These are phyloP conservation scores for Suillus hirtellus DNA, from an alignment of 768 basidiomycete species.

Conservation along the genomic window DNA sequence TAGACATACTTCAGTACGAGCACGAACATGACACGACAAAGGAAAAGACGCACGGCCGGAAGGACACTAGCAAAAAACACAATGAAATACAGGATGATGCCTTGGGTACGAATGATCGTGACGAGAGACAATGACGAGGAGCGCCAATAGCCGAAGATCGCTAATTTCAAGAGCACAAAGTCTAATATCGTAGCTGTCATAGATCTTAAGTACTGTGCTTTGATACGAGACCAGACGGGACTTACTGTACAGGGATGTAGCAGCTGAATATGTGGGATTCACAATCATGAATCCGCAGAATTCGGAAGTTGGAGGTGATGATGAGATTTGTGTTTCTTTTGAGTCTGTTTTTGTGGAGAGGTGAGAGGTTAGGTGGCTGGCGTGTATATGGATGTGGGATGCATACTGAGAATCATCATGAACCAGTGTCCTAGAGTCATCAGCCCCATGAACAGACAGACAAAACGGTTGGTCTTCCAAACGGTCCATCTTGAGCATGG, in stretches of 20 bases:
- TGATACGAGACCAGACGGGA: neutral
- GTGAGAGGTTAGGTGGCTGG: neutral
- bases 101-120: constrained; percentile 19
- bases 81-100: constrained; percentile 23
- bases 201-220: neutral
- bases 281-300: constrained; percentile 8
- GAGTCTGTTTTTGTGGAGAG: constrained; percentile 15
- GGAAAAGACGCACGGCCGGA: constrained; percentile 2
- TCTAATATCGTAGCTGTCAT: constrained; percentile 23
- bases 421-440: constrained; percentile 26
- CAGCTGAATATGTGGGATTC: constrained; percentile 9
- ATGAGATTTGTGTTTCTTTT: constrained; percentile 9
- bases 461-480: constrained; percentile 22
- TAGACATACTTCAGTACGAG: neutral
- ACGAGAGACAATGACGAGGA: constrained; percentile 12
- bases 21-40: neutral
- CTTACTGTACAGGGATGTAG: constrained; percentile 23
- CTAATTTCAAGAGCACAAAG: constrained; percentile 20
- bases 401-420: constrained; percentile 18
- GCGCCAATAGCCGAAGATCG: constrained; percentile 18
- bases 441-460: constrained; percentile 19
- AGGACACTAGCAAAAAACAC: constrained; percentile 19
- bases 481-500: constrained; percentile 25
- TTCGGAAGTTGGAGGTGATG: neutral
- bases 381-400: neutral